Percentiles rank a stretch among this genome's conserved stretches.
Conservation (phyloP, 2,329 filamentous ascomycete genomes). For the Penicillium sp. region DNA sequence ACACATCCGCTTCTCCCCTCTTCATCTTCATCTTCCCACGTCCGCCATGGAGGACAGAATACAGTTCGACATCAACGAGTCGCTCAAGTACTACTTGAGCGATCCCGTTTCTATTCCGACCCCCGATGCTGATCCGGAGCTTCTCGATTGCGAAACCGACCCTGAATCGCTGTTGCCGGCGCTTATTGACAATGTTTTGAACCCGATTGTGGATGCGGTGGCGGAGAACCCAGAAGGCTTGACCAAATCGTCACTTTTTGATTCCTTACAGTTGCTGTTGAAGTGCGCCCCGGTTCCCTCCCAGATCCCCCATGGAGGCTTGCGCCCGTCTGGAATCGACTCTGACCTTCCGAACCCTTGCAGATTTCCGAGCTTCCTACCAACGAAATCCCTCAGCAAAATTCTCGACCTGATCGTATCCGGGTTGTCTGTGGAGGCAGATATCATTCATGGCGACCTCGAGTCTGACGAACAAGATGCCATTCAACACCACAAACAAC, state of each 20-base stretch:
- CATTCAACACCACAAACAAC: conserved; percentile 79
- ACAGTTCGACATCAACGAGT: conserved; percentile 93
- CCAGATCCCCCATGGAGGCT: conserved; percentile 26
- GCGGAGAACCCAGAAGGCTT: conserved; percentile 90
- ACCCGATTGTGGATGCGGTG: conserved; percentile 88
- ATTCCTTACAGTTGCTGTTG: conserved; percentile 91
- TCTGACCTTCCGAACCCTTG: conserved; percentile 63
- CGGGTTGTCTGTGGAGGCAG: conserved; percentile 79
- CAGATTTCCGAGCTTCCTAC: conserved; percentile 79
- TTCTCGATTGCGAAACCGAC: conserved; percentile 90
- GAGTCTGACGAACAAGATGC: conserved; percentile 90
- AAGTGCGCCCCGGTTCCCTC: conserved; percentile 74
- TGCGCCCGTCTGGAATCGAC: conserved; percentile 48
- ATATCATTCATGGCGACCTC: conserved; percentile 79
- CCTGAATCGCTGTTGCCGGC: conserved; percentile 76
- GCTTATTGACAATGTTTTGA: conserved; percentile 79
- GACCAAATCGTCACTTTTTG: conserved; percentile 73
- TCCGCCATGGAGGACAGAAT: conserved; percentile 64
- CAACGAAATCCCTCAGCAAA: conserved; percentile 82
- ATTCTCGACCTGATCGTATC: conserved; percentile 87
- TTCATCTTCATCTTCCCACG: conserved; percentile 11
- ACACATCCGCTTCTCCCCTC: conserved; percentile 19
- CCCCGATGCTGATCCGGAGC: conserved; percentile 76
- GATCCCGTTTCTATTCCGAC: conserved; percentile 81
- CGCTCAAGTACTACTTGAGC: conserved; percentile 94